Percentiles rank a stretch among this genome's conserved stretches.
These are phyloP conservation scores for Aspergillus ruber DNA, from an alignment of 2,329 filamentous ascomycete species.

Conservation along the genomic window DNA sequence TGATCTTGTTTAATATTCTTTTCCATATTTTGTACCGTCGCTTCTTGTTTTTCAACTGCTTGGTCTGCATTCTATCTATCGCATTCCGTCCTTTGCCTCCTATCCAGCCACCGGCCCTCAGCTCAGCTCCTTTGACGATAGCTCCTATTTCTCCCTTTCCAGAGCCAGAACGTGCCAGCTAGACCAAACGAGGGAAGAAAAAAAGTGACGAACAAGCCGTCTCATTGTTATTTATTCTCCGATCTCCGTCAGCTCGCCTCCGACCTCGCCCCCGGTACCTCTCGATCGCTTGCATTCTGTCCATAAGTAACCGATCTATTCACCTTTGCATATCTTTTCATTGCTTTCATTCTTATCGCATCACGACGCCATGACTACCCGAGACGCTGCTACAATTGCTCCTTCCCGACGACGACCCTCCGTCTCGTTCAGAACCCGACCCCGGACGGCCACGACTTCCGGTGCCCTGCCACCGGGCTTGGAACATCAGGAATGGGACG, in stretches of 20 bases:
- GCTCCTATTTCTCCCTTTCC: background rate
- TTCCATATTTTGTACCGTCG: background rate
- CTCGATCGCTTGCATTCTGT: background rate
- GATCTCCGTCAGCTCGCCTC: background rate
- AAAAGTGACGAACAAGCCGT: background rate
- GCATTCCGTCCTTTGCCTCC: background rate
- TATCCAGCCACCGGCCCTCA: background rate
- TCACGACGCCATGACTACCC: constrained; percentile 22
- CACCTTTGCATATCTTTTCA: background rate
- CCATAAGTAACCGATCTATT: background rate
- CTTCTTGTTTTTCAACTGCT: background rate
- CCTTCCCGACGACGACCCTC: constrained; percentile 33
- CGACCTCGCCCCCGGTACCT: background rate
- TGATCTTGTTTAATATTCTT: background rate
- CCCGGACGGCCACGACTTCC: constrained; percentile 29
- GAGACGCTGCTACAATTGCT: constrained; percentile 20
- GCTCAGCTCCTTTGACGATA: background rate
- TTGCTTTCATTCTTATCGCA: constrained; percentile 1
- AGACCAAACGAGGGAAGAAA: background rate
- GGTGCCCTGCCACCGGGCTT: constrained; percentile 14
- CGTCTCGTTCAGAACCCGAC: constrained; percentile 30
- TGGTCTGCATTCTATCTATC: background rate
- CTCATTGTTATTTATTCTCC: background rate
- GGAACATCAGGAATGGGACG: constrained; percentile 19
- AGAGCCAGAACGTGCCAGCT: background rate